These are phyloP conservation scores for Elaeis oleifera DNA, from an alignment of 202 grass and related monocot species.

Conservation along the genomic window DNA sequence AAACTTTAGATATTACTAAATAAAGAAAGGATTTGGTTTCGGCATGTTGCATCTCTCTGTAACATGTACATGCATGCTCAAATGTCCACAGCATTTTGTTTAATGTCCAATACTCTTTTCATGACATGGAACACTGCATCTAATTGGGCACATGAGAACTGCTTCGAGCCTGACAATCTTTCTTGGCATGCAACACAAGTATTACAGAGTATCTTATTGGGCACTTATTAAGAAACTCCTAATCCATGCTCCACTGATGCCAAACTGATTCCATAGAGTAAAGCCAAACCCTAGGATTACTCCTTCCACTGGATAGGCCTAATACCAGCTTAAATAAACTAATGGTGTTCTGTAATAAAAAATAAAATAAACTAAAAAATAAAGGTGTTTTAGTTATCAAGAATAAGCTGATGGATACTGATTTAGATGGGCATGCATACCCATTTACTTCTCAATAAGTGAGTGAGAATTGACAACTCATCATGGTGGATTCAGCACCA, in stretches of 20 bases:
- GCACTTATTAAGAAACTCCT: background rate
- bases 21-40: background rate
- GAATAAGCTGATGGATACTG: background rate
- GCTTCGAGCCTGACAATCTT: background rate
- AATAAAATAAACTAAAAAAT: too few species aligned
- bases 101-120: background rate
- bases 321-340: background rate
- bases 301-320: background rate
- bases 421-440: conserved; percentile 5
- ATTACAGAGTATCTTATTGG: background rate
- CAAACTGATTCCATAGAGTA: background rate
- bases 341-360: too few species aligned
- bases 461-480: too few species aligned
- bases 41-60: background rate
- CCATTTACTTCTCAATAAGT: too few species aligned
- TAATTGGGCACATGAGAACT: background rate
- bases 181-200: background rate
- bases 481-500: too few species aligned
- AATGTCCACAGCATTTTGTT: background rate
- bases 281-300: background rate
- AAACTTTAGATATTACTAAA: background rate
- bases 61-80: background rate
- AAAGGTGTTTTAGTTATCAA: background rate
- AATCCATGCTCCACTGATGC: background rate
- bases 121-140: background rate